Conservation (phyloP, 345 rosid species). For the Citrus glauca region DNA sequence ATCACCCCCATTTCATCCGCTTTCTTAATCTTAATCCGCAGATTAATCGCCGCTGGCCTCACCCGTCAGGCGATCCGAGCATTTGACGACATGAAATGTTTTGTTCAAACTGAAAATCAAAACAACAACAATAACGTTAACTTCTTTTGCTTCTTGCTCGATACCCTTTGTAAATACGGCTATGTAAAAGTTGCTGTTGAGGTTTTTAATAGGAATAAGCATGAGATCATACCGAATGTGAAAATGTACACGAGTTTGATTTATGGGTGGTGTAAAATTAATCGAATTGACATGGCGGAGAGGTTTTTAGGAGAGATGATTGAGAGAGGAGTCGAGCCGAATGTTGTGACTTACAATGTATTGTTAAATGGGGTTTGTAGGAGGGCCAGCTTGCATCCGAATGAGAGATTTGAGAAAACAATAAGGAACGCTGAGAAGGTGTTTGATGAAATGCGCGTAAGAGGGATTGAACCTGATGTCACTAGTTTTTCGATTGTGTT, state of each 20-base stretch:
- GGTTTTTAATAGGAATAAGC: slow-evolving; percentile 49
- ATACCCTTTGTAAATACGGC: slow-evolving; percentile 80
- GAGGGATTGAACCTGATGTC: slow-evolving; percentile 82
- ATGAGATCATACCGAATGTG: slow-evolving; percentile 33
- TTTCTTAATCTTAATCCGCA: slow-evolving; percentile 63
- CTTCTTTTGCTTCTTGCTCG: slow-evolving; percentile 60
- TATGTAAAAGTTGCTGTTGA: slow-evolving; percentile 60
- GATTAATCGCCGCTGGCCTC: slow-evolving; percentile 72
- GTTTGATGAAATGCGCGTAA: slow-evolving; percentile 72
- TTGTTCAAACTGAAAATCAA: slow-evolving; percentile 15
- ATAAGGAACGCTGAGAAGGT: slow-evolving; percentile 61
- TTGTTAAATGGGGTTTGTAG: slow-evolving; percentile 78
- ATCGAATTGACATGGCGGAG: slow-evolving; percentile 71
- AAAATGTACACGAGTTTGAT: slow-evolving; percentile 67
- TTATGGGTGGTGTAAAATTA: slow-evolving; percentile 74
- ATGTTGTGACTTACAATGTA: slow-evolving; percentile 68
- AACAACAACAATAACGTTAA: slow-evolving; percentile 16
- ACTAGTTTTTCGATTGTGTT: slow-evolving; percentile 73
- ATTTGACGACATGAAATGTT: slow-evolving; percentile 64
- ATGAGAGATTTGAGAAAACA: slow-evolving; percentile 57
- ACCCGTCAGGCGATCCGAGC: slow-evolving; percentile 86
- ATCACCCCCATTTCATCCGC: slow-evolving; percentile 42
- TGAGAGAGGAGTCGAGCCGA: slow-evolving; percentile 61
- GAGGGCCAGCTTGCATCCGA: slow-evolving; percentile 72
- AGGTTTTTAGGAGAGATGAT: slow-evolving; percentile 66